Evolutionary conservation across 306 rosid species (phyloP).

Genomic region (Neltuma alba): DNA sequence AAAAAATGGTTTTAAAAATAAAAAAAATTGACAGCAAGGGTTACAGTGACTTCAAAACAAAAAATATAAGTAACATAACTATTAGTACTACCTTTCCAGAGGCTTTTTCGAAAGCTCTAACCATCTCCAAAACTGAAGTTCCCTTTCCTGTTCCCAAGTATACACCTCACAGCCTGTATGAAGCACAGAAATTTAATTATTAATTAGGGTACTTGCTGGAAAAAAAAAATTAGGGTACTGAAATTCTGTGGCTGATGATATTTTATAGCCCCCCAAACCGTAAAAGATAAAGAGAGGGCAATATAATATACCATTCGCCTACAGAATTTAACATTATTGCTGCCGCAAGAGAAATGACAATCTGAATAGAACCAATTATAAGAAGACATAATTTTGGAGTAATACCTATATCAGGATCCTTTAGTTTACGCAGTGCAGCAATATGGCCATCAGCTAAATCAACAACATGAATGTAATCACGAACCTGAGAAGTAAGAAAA

Average conservation of each 20-base stretch:
- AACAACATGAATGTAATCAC: conserved; percentile 92
- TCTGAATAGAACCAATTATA: not conserved
- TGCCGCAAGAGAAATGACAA: conserved; percentile 8
- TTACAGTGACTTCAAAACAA: not conserved
- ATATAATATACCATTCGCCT: not conserved
- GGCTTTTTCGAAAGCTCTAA: conserved; percentile 86
- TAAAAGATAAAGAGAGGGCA: not conserved
- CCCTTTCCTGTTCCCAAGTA: conserved; percentile 97
- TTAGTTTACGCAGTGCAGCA: conserved; percentile 81
- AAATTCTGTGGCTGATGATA: not conserved
- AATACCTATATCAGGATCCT: conserved; percentile 70
- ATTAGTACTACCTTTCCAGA: conserved; percentile 69
- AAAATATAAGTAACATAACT: conserved; percentile 8
- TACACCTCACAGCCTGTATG: conserved; percentile 87
- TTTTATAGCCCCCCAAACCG: not conserved
- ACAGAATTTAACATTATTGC: conserved; percentile 17
- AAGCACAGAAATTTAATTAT: no score
- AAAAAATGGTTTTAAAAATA: not conserved
- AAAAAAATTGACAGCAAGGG: not conserved
- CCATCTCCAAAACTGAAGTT: conserved; percentile 96
- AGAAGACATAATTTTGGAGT: not conserved
- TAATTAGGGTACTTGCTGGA: no score
- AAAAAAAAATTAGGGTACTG: conserved; percentile 10
- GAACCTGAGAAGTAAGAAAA: conserved; percentile 64
- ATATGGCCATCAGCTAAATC: conserved; percentile 97